Percentiles rank a stretch among this genome's conserved stretches.
Conservation (phyloP, 306 rosid species). For the Benincasa hispida region DNA sequence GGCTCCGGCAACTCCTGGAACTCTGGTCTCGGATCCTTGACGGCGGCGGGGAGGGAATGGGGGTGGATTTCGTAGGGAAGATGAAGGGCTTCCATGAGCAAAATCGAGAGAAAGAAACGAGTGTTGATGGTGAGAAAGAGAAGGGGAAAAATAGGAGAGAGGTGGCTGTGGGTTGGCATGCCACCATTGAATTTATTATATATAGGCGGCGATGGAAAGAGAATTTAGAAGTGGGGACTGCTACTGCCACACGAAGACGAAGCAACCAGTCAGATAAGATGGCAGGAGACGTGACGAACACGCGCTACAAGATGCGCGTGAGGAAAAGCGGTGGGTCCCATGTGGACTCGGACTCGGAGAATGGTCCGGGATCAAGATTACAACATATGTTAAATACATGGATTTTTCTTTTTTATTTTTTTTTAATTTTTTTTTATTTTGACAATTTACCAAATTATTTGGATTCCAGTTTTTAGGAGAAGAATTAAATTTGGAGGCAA, state of each 20-base stretch:
- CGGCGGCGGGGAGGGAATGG: neutral
- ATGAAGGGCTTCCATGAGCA: conserved; percentile 3
- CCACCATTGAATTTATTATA: too few relatives aligned
- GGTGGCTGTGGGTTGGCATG: neutral
- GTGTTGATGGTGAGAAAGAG: neutral
- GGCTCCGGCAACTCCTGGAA: conserved; percentile 39
- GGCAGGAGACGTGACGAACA: neutral
- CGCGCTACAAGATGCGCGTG: neutral
- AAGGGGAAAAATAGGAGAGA: neutral
- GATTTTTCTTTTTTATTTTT: neutral
- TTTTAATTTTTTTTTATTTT: neutral
- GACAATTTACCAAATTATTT: neutral
- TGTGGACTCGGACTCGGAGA: neutral
- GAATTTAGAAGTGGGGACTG: neutral
- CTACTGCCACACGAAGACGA: neutral
- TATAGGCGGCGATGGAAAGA: neutral
- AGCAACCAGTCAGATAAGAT: neutral
- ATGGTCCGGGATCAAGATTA: neutral
- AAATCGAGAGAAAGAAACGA: neutral
- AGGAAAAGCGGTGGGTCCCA: neutral
- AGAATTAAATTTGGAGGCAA: neutral
- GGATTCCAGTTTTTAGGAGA: neutral
- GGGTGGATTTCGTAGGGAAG: conserved; percentile 12
- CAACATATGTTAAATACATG: neutral
- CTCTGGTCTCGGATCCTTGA: neutral